Evolutionary conservation across 2,329 filamentous ascomycete species (phyloP).

Genomic region (Emericellopsis atlantica): DNA sequence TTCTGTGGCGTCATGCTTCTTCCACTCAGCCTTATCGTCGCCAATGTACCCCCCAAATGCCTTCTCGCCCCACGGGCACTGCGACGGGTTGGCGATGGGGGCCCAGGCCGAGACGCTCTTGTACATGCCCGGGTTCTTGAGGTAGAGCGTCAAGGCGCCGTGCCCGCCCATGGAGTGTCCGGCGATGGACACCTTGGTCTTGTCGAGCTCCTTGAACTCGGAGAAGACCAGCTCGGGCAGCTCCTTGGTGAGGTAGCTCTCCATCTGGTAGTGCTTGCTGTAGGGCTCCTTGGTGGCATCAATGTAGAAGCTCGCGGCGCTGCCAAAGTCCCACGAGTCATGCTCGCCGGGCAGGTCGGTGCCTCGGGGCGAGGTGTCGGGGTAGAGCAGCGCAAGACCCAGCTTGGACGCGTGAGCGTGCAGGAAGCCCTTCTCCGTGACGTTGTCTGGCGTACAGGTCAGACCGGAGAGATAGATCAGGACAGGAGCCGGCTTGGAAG

Average conservation of each 20-base stretch:
- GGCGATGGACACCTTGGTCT: constrained; percentile 62
- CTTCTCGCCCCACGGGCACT: constrained; percentile 91
- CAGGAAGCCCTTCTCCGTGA: constrained; percentile 77
- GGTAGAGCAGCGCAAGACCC: constrained; percentile 86
- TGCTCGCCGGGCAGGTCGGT: constrained; percentile 73
- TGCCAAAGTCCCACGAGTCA: constrained; percentile 83
- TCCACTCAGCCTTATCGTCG: constrained; percentile 63
- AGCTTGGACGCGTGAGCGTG: constrained; percentile 67
- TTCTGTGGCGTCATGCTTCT: constrained; percentile 84
- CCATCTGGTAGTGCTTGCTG: constrained; percentile 78
- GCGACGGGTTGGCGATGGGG: constrained; percentile 74
- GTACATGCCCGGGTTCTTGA: constrained; percentile 85
- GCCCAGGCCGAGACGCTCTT: constrained; percentile 83
- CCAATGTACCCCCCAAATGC: constrained; percentile 89
- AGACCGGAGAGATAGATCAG: constrained; percentile 89
- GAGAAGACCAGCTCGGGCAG: constrained; percentile 67
- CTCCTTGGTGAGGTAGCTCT: constrained; percentile 81
- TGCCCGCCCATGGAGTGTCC: constrained; percentile 98
- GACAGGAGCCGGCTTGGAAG: constrained; percentile 52
- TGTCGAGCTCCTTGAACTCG: constrained; percentile 60
- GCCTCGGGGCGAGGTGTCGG: constrained; percentile 87
- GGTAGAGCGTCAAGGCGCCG: constrained; percentile 81
- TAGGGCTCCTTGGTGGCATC: constrained; percentile 71
- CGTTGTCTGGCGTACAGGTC: constrained; percentile 87
- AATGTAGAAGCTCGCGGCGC: constrained; percentile 88